Evolutionary conservation across 805 yeast species (phyloP), one percentile per base, ranked within the genome.

Genomic region (Barnettozyma salicaria): DNA sequence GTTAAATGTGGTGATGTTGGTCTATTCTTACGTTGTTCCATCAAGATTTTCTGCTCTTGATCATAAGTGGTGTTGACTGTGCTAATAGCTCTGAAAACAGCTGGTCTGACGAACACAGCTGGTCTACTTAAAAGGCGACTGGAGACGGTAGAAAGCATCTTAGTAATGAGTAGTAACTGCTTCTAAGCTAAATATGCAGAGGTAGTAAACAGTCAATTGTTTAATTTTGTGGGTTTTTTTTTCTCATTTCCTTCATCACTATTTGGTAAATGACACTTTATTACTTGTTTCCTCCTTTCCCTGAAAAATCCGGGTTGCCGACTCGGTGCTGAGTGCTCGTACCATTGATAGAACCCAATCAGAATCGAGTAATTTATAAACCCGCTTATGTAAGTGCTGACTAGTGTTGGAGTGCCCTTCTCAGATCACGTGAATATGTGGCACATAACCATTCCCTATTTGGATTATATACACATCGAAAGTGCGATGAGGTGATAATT

Each of bases 1-100:
- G 78, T 66, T 57, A 90, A 70, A 61, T 90, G 95, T 39, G 97
- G 97, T 21, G 96, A 87, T 12, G 74, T 64, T 23, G 97, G 97
- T 67, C 98, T 80, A 66, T 77, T 74, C 48, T 70, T 74, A 63
- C 98, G 78, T 70, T 90, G 97, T 37, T 78, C 77, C 39, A 76
- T 71, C 44, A 90, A 72, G 39, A 88, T 70, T 24, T 72, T 73
- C 48, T 82, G 73, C 53, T 83, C 94, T 49, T 76, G 76, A 19
- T 65, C 74, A 28, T 70, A 68, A 24, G 85, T 64, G 34, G 87
- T 72, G 45, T 61, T 59, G 42, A 74, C 70, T 11, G 79, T 68
- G 38, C 50, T 46, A 22, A 52, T 34, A 9, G 36, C 23, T 42
- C 56, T 48, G 12, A 22, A n/a, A n/a, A n/a, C 25, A 17, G 38